Base-by-base conservation (phyloP, 2,329 filamentous ascomycete species). In the Pyrenochaeta sp. region DNA sequence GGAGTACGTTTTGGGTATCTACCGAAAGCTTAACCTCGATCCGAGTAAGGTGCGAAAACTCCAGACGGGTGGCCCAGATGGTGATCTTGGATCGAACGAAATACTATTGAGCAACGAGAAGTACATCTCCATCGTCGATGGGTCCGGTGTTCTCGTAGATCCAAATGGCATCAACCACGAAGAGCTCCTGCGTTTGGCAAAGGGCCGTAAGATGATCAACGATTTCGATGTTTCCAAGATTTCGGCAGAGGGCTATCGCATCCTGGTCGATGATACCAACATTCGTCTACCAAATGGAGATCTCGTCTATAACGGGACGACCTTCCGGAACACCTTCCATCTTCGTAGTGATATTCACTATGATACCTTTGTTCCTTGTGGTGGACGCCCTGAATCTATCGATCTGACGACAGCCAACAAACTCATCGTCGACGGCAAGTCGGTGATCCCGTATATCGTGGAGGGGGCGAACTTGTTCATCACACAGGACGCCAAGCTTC, bases 401-500 rank as follows among this genome's bases (percentile, higher is more conserved):
- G 94, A 99, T 76, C 87, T 98, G 57, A 90, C 91, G 54, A 92
- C 90, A 7, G 94, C 93, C 61, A 90, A 86, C 80, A 92, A 91
- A 77, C 86, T 99, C 62, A 98, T 99, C 79, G 88, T 90, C 75
- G 88, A 97, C 62, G 93, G 93, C 80, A 97, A 96, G 82, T 85
- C 86, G 24, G 87, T 86, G 10, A 90, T 99, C 59, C 93, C 94
- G 0, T 99, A 96, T 81, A 95, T 99, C 52, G 94, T 99, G 44
- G 95, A 99, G 81, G 95, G 95, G 52, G 95, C 95, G 79, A 99
- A 98, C 78, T 84, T 99, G 53, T 99, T 99, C 86, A 96, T 99
- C 80, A 97, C 95, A 0, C 95, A 99, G 79, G 95, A 99, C 72
- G 94, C 94, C 70, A 98, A 98, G 83, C 86, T 98, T 54, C 91